Evolutionary conservation across 192 early-diverging fungal genomes (phyloP), one percentile per base, ranked within the genome.

Genomic region (Backusella psychrophila): DNA sequence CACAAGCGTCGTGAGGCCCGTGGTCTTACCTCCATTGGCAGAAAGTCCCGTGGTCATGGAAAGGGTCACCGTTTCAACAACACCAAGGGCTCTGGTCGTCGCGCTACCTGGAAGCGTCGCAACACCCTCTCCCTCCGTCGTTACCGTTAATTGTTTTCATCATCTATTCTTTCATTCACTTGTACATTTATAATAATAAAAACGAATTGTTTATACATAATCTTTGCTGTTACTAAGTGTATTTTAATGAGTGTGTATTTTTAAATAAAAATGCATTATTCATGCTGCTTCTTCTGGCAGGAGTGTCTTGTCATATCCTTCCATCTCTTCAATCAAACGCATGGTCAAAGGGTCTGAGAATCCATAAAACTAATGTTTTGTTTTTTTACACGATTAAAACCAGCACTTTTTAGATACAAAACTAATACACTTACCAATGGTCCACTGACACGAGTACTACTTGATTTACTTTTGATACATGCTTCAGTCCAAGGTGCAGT

Each of bases 1-100:
- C 96, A 98, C 93, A 99, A 99, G 93, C 97, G 92, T 89, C 95
- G 98, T 86, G 98, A 99, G 85, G 89, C 93, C 73, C 96, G 98
- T 90, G 98, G 96, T 85, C 93, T 99, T 78, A 99, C 98, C 78
- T 88, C 96, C 76, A 93, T 93, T 80, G 96, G 95, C 81, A 95
- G 94, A 29, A 29, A 29, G 68, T 69, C 68, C 92, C 94, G 97
- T 79, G 96, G 96, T 85, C 87, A 95, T 77, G 95, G 91, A 77
- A 99, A 99, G 93, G 97, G 97, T 71, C 96, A 98, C 87, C 81
- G 89, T 68, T 96, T 85, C 94, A 94, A 98, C 94, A 97, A 99
- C 90, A 95, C 94, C 87, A 91, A 89, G 46, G 97, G 97, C 87
- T 95, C 94, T 84, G 95, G 95, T 80, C 94, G 97, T 82, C 86